Percentiles rank a stretch among this genome's conserved stretches.
These are phyloP conservation scores for Trichosanthes truncata DNA, from an alignment of 306 rosid species.

Conservation along the genomic window DNA sequence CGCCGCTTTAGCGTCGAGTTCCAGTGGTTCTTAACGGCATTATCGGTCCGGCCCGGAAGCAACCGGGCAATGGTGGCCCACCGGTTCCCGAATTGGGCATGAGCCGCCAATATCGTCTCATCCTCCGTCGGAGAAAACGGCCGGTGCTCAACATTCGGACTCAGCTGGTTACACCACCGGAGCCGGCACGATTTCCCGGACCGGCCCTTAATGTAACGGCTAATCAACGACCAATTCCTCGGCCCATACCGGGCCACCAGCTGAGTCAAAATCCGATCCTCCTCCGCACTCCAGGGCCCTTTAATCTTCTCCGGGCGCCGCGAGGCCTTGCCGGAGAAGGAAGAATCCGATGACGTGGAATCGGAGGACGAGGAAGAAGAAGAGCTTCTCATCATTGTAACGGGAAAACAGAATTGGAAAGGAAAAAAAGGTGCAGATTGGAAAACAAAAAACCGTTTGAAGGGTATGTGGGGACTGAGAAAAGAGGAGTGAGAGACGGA, in stretches of 20 bases:
- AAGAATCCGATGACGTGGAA: constrained; percentile 46
- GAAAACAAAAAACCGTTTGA: not conserved
- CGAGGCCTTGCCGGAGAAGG: constrained; percentile 8
- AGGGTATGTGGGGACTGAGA: not conserved
- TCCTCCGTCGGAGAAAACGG: constrained; percentile 76
- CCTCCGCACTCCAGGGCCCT: constrained; percentile 94
- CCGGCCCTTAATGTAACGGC: constrained; percentile 76
- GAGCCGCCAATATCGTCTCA: constrained; percentile 60
- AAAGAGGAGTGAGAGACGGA: not conserved
- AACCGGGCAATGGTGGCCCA: constrained; percentile 96
- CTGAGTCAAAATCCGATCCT: constrained; percentile 60
- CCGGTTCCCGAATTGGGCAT: constrained; percentile 66
- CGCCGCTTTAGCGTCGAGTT: constrained; percentile 82
- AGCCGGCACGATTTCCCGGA: constrained; percentile 91
- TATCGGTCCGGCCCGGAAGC: constrained; percentile 88
- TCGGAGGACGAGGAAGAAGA: constrained; percentile 50
- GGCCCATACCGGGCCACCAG: constrained; percentile 71
- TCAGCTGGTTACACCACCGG: constrained; percentile 86
- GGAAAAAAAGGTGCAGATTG: not conserved
- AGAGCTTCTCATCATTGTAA: constrained; percentile 25
- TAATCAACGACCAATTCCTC: constrained; percentile 77
- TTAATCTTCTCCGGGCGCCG: constrained; percentile 46
- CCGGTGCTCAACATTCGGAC: constrained; percentile 70
- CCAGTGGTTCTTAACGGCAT: constrained; percentile 96
- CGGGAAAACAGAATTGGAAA: not conserved